phyloP scores from a whole-genome alignment of 2,329 filamentous ascomycete genomes.

The Phyllosticta citriasiana region DNA sequence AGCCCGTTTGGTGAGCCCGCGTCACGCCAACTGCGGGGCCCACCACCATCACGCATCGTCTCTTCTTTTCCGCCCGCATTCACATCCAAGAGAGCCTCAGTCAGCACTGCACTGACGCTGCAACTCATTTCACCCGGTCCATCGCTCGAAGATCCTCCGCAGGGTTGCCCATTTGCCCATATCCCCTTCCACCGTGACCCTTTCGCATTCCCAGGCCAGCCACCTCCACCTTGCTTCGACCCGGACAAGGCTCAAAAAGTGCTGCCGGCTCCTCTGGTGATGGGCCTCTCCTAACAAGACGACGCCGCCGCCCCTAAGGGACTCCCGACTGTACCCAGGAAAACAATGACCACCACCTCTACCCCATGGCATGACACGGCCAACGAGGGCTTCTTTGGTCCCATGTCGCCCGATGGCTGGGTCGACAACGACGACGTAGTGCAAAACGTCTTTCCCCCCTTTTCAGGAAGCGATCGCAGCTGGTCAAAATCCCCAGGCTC shows the following conservation, averaged over 20 bases:
- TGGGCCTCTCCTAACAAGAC: background rate
- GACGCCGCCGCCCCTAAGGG: background rate
- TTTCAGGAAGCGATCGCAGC: slow-evolving; percentile 9
- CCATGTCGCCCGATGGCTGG: slow-evolving; percentile 8
- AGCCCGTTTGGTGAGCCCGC: background rate
- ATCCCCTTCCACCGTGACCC: background rate
- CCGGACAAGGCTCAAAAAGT: background rate
- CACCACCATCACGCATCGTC: background rate
- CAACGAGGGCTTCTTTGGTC: slow-evolving; percentile 4
- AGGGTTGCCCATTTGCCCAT: slow-evolving; percentile 2
- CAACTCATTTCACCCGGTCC: slow-evolving; percentile 3
- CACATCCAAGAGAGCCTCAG: slow-evolving; percentile 3
- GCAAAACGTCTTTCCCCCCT: background rate
- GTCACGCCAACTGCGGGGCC: background rate
- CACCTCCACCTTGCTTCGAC: background rate
- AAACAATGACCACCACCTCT: background rate
- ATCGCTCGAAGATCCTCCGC: slow-evolving; percentile 11
- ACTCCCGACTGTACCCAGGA: background rate
- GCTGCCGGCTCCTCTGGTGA: background rate
- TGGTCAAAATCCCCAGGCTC: slow-evolving; percentile 9
- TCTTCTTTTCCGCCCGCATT: background rate
- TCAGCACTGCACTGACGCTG: slow-evolving; percentile 5
- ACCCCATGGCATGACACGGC: slow-evolving; percentile 3
- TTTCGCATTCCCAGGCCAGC: background rate
- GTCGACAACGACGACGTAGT: slow-evolving; percentile 2